Conservation (phyloP, 2,329 filamentous ascomycete species). For the Teratosphaeria viscida region DNA sequence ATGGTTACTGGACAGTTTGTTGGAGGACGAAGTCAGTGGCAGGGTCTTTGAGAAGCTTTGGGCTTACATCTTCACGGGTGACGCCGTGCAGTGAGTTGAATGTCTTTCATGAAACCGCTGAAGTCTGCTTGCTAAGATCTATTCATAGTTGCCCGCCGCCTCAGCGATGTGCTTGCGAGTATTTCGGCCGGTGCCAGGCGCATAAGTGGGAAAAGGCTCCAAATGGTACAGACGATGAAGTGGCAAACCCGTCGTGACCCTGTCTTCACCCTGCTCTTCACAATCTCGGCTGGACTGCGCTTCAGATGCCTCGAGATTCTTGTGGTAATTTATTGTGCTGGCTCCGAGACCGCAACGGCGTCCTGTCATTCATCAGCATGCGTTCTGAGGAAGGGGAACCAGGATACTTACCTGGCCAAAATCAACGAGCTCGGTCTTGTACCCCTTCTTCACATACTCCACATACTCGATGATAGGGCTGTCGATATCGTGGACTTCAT, state of each 20-base stretch:
- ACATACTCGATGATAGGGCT: not conserved
- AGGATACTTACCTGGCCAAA: not conserved
- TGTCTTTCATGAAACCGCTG: not conserved
- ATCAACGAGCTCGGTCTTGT: not conserved
- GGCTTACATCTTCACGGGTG: conserved; percentile 38
- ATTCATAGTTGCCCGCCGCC: conserved; percentile 11
- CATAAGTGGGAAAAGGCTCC: conserved; percentile 7
- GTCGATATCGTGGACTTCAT: not conserved
- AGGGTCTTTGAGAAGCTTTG: conserved; percentile 48
- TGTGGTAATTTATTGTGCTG: not conserved
- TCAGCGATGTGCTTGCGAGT: conserved; percentile 12
- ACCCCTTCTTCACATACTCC: not conserved
- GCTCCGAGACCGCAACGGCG: not conserved
- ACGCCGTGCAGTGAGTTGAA: conserved; percentile 11
- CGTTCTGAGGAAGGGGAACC: not conserved
- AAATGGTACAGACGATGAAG: not conserved
- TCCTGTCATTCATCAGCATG: not conserved
- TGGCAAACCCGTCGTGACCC: not conserved
- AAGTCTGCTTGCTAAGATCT: not conserved
- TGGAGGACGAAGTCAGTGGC: conserved; percentile 41
- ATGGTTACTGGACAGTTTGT: conserved; percentile 39
- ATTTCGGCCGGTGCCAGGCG: conserved; percentile 11
- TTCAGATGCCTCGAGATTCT: not conserved
- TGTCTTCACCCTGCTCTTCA: no score
- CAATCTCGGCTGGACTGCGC: not conserved